phyloP scores from a whole-genome alignment of 768 basidiomycete genomes.

The Agaricus blazei region DNA sequence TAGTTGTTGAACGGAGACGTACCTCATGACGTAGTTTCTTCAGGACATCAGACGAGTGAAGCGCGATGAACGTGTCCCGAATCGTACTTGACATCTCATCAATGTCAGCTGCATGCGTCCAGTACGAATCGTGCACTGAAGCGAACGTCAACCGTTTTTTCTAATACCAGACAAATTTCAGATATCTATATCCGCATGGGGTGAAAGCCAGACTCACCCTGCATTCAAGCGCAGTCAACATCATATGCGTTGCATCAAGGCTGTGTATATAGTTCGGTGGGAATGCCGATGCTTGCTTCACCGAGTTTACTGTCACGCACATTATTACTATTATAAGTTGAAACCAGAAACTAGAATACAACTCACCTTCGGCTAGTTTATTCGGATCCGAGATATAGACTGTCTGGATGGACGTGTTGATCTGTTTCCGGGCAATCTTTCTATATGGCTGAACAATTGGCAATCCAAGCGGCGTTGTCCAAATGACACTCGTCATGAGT shows the following conservation, averaged over 20 bases:
- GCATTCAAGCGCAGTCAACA: constrained; percentile 91
- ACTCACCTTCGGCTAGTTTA: constrained; percentile 57
- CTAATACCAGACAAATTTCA: constrained; percentile 29
- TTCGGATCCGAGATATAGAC: constrained; percentile 90
- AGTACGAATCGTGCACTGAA: constrained; percentile 98
- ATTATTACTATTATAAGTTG: neutral
- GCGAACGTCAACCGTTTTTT: constrained; percentile 79
- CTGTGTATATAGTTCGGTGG: constrained; percentile 99
- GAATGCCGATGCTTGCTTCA: constrained; percentile 94
- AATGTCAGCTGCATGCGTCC: constrained; percentile 89
- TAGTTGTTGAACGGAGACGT: constrained; percentile 17
- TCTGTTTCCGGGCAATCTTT: constrained; percentile 74
- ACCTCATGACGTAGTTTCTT: constrained; percentile 71
- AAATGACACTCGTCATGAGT: constrained; percentile 93
- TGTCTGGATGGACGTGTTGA: constrained; percentile 79
- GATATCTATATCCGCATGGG: neutral
- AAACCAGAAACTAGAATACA: neutral
- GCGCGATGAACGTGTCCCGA: constrained; percentile 87
- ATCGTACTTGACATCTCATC: constrained; percentile 88
- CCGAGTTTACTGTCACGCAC: constrained; percentile 53
- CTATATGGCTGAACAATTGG: constrained; percentile 97
- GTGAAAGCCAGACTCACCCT: constrained; percentile 40
- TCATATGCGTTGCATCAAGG: constrained; percentile 98
- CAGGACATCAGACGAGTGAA: constrained; percentile 87
- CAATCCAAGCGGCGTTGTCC: constrained; percentile 94